Evolutionary conservation across 2,329 filamentous ascomycete genomes (phyloP), one percentile per base, ranked within the genome.

Genomic region (Colletotrichum spaethianum): DNA sequence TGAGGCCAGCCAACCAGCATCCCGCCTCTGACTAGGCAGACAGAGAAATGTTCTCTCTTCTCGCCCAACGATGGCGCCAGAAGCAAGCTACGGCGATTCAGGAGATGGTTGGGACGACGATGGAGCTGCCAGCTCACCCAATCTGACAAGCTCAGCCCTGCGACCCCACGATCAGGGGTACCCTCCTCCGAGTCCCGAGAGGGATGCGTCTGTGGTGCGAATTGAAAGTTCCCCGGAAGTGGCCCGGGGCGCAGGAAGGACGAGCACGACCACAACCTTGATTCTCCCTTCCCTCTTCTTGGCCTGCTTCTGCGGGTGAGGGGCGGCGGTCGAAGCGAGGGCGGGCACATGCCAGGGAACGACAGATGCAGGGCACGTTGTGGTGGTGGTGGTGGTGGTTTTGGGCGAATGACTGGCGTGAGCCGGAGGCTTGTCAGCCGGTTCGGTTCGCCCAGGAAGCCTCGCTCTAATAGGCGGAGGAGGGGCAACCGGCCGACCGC

Each of bases 61-160:
- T 68, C 36, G 52, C 31, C 65, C 46, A 60, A 64, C 65, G 36
- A 60, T 4, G 26, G 62, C 36, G 26, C 36, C 59, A 48, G n/a
- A 33, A 52, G 6, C 48, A 26, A 50, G 40, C 38, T 38, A 63
- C 28, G 59, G 20, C 31, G 59, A 18, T 23, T 31, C 7, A 14
- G 7, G 40, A 59, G 70, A 66, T 61, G 70, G 70, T 62, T 71
- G 61, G 70, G 67, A 66, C 48, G 56, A 67, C 2, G 67, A 57
- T 57, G 62, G 64, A 70, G 57, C 56, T 68, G 71, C 73, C 73
- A 74, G 63, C 72, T 73, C 71, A 74, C 67, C 73, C 71, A 74
- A 74, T 66, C 55, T 67, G 56, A 68, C 73, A 74, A 67, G 73
- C 71, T 74, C 73, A 74, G 73, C 73, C 71, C 73, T 74, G 73